A percentile compares a stretch with the other conserved stretches of the same genome.
Conservation (phyloP, 208 protist genomes). For the Leishmania amazonensis region DNA sequence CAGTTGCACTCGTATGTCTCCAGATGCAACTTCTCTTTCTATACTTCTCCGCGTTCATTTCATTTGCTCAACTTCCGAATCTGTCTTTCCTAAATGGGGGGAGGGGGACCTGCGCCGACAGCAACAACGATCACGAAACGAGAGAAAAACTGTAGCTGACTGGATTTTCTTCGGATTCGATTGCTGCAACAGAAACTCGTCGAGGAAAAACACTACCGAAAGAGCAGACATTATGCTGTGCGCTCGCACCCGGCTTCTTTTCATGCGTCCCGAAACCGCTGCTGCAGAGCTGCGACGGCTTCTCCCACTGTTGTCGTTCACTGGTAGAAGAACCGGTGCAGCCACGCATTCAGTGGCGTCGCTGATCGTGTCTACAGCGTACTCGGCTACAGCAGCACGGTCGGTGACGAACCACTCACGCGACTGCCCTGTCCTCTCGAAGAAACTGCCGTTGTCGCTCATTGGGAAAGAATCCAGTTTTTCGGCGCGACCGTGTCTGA, state of each 20-base stretch:
- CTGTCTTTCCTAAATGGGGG: neutral
- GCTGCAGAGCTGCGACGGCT: constrained; percentile 27
- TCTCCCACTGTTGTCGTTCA: constrained; percentile 26
- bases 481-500: constrained; percentile 47
- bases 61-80: neutral
- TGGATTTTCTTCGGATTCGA: neutral
- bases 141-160: neutral
- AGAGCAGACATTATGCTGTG: constrained; percentile 14
- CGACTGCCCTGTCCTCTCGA: constrained; percentile 62
- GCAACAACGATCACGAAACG: neutral
- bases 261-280: constrained; percentile 19
- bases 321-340: neutral
- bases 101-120: neutral
- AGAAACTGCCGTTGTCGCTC: constrained; percentile 45
- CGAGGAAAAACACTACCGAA: constrained; percentile 1
- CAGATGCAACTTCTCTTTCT: neutral
- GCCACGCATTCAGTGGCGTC: constrained; percentile 36
- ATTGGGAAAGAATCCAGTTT: constrained; percentile 51
- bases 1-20: neutral
- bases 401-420: constrained; percentile 21
- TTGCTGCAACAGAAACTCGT: neutral
- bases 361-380: constrained; percentile 37
- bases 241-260: neutral
- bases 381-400: constrained; percentile 22
- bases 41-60: neutral